phyloP scores from a whole-genome alignment of 2,329 filamentous ascomycete species.

The Cladosporium oxysporum region DNA sequence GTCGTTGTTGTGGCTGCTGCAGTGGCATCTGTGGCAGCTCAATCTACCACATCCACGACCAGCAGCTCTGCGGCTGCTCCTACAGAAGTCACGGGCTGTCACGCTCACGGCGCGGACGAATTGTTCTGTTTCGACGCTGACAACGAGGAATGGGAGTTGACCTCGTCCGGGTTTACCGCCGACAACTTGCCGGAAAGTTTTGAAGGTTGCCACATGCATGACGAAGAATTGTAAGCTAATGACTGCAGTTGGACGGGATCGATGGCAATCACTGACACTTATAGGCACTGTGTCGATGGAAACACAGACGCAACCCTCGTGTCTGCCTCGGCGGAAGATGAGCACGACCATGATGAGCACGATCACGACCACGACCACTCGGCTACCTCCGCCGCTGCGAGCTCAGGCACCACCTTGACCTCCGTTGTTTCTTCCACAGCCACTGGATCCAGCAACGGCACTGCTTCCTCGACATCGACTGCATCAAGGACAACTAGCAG shows the following conservation, averaged over 20 bases:
- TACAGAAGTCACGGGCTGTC: constrained; percentile 11
- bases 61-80: constrained; percentile 9
- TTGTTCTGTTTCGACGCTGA: constrained; percentile 4
- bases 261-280: background rate
- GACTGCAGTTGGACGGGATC: background rate
- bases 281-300: constrained; percentile 8
- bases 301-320: constrained; percentile 5
- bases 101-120: constrained; percentile 1
- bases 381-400: background rate
- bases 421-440: background rate
- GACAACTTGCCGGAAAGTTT: constrained; percentile 9
- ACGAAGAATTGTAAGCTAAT: constrained; percentile 7
- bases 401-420: background rate
- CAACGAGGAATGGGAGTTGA: constrained; percentile 12
- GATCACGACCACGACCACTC: constrained; percentile 5
- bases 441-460: background rate
- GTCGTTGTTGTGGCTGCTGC: background rate
- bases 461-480: constrained; percentile 2
- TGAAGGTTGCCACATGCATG: constrained; percentile 13
- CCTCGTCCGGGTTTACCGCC: background rate
- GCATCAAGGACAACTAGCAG: background rate
- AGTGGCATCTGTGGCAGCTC: constrained; percentile 2
- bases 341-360: background rate
- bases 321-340: constrained; percentile 4
- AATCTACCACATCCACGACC: background rate